A percentile compares a stretch with the other conserved stretches of the same genome.
These are phyloP conservation scores for Aspergillus neoniger DNA, from an alignment of 2,329 filamentous ascomycete species.

Conservation along the genomic window DNA sequence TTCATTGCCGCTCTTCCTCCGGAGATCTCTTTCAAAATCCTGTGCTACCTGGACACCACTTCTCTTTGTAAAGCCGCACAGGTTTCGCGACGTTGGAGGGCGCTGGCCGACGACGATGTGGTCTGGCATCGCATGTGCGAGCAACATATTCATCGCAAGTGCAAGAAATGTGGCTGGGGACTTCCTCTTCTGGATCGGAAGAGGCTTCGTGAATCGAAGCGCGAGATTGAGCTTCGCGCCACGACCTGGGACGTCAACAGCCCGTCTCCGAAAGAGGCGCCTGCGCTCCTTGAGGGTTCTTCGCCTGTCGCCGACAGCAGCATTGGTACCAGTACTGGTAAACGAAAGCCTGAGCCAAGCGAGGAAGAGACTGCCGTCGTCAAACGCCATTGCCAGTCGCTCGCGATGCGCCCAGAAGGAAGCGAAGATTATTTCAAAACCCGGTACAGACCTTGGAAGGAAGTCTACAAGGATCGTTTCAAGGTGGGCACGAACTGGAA, in stretches of 20 bases:
- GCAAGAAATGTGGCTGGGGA: slow-evolving; percentile 94
- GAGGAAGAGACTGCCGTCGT: slow-evolving; percentile 32
- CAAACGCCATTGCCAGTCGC: slow-evolving; percentile 35
- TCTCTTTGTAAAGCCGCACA: slow-evolving; percentile 95
- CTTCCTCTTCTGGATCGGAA: slow-evolving; percentile 87
- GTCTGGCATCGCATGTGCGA: slow-evolving; percentile 99
- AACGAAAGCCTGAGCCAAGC: slow-evolving; percentile 32
- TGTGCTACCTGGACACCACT: slow-evolving; percentile 88
- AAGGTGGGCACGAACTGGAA: slow-evolving; percentile 98
- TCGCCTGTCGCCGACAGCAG: slow-evolving; percentile 8
- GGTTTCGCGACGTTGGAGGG: slow-evolving; percentile 85
- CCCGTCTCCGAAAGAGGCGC: slow-evolving; percentile 45
- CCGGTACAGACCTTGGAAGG: slow-evolving; percentile 78
- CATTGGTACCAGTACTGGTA: slow-evolving; percentile 12
- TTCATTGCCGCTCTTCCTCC: slow-evolving; percentile 85
- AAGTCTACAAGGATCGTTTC: slow-evolving; percentile 92
- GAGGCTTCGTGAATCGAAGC: slow-evolving; percentile 80
- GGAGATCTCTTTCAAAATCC: slow-evolving; percentile 89
- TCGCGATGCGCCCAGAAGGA: slow-evolving; percentile 28
- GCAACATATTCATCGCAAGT: slow-evolving; percentile 92
- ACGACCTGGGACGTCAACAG: slow-evolving; percentile 60
- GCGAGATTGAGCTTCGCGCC: slow-evolving; percentile 73
- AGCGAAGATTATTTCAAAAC: slow-evolving; percentile 53
- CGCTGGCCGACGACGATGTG: slow-evolving; percentile 91
- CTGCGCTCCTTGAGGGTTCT: slow-evolving; percentile 5